Evolutionary conservation across 2,329 filamentous ascomycete species (phyloP), one percentile per base, ranked within the genome.

Genomic region (Fusarium palustre): DNA sequence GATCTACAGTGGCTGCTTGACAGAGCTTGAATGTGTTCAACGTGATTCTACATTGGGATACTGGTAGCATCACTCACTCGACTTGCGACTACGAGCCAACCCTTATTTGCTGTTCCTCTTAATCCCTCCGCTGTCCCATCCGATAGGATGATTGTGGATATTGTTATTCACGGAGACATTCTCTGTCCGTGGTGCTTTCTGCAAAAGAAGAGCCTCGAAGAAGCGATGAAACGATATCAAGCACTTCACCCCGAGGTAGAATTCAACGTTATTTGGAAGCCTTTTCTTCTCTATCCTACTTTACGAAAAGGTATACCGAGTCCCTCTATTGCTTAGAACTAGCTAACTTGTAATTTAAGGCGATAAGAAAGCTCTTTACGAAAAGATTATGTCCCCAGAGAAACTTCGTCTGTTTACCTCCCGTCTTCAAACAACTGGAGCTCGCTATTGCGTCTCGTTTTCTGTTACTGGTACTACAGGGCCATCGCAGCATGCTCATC

Each of bases 181-280:
- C 76, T 85, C 38, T 87, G 85, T 60, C 83, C 85, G 6, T 86
- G 83, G 78, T 86, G 83, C 69, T 87, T 84, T 69, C 78, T 87
- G 61, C 81, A 81, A 59, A 81, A 84, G 65, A 81, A 78, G 58
- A 81, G 79, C 55, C 78, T 87, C 53, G 80, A 85, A 60, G 68
- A 63, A 15, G 84, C 85, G 56, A 84, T 86, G 64, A 73, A 76
- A 24, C 68, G 73, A 8, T 85, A 82, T 72, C 76, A 76, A 55
- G 66, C 74, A 6, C 69, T 68, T 16, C 78, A 85, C 61, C 83
- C 83, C 0, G 78, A 81, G 18, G 78, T 81, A 25, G 77, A 80
- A 7, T 86, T 87, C 59, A 79, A 84, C 42, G 74, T 86, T 15
- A 74, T 76, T 2, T 87, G 82, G 77, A 82, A 80, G 41, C 84